Percentiles rank a stretch among this genome's conserved stretches.
Conservation (phyloP, 495 filamentous ascomycete genomes). For the Cercophora newfieldiana region DNA sequence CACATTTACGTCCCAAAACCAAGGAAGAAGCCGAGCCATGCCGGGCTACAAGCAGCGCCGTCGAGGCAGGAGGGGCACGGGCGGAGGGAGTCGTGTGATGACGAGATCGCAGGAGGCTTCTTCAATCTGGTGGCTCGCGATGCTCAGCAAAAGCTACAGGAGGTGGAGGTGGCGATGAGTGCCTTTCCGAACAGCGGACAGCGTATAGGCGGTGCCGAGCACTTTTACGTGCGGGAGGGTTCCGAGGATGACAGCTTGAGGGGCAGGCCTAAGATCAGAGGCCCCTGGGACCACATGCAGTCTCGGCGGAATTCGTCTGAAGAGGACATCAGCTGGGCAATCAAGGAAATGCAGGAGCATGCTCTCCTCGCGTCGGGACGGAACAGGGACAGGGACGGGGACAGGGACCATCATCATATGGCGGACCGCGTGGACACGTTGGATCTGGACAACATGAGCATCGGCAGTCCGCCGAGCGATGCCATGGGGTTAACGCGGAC, state of each 20-base stretch:
- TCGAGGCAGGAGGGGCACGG: slow-evolving; percentile 29
- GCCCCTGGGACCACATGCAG: slow-evolving; percentile 35
- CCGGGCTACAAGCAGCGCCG: slow-evolving; percentile 21
- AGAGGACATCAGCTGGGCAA: slow-evolving; percentile 49
- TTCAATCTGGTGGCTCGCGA: slow-evolving; percentile 73
- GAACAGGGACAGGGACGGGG: background rate
- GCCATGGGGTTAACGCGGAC: slow-evolving; percentile 41
- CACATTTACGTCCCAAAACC: slow-evolving; percentile 55
- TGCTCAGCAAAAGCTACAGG: slow-evolving; percentile 66
- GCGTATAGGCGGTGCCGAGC: slow-evolving; percentile 51
- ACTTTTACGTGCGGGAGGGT: slow-evolving; percentile 56
- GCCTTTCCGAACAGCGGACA: slow-evolving; percentile 50
- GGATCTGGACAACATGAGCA: slow-evolving; percentile 45
- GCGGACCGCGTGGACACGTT: slow-evolving; percentile 34
- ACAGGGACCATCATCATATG: background rate
- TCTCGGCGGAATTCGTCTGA: slow-evolving; percentile 47
- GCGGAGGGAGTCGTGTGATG: slow-evolving; percentile 64
- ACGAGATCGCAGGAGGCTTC: slow-evolving; percentile 70
- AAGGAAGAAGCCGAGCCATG: slow-evolving; percentile 34
- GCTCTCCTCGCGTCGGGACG: slow-evolving; percentile 33
- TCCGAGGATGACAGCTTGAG: slow-evolving; percentile 45
- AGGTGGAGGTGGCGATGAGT: slow-evolving; percentile 49
- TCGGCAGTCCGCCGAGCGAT: slow-evolving; percentile 44
- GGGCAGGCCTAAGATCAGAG: slow-evolving; percentile 37
- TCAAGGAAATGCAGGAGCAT: slow-evolving; percentile 54